These are phyloP conservation scores for Atalantia buxifolia DNA, from an alignment of 345 rosid genomes.

Conservation along the genomic window DNA sequence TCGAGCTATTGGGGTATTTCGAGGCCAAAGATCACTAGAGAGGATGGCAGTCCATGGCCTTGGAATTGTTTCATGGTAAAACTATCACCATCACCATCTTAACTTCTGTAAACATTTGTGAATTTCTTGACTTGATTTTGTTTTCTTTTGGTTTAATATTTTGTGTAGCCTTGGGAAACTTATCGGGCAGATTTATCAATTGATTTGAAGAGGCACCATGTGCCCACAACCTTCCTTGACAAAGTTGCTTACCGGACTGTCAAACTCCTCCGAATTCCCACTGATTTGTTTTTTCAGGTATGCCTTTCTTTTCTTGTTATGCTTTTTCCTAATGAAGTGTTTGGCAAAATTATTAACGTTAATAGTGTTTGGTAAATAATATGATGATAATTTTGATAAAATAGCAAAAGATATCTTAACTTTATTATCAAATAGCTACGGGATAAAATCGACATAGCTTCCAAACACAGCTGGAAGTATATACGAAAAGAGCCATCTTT, in stretches of 20 bases:
- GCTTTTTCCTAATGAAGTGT: too few species aligned
- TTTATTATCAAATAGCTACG: too few species aligned
- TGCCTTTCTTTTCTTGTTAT: neutral
- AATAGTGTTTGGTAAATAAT: neutral
- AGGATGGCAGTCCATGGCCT: conserved; percentile 74
- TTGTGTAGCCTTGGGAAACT: conserved; percentile 76
- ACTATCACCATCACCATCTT: neutral
- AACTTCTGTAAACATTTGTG: neutral
- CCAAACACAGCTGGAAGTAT: too few species aligned
- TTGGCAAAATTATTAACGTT: too few species aligned
- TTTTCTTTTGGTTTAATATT: neutral
- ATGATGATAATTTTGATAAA: too few species aligned
- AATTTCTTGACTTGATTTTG: neutral
- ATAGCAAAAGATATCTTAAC: too few species aligned
- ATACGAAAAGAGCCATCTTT: too few species aligned
- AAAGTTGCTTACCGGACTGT: conserved; percentile 68
- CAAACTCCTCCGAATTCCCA: conserved; percentile 63
- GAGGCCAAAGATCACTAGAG: conserved; percentile 47
- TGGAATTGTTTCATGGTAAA: conserved; percentile 80
- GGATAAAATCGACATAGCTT: too few species aligned
- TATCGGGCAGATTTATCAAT: conserved; percentile 50
- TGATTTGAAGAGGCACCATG: conserved; percentile 70
- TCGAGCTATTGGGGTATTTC: conserved; percentile 78
- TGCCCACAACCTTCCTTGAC: conserved; percentile 51
- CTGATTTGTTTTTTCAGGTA: conserved; percentile 76